phyloP scores from a whole-genome alignment of 2,329 filamentous ascomycete species.

The Coniella vitis region DNA sequence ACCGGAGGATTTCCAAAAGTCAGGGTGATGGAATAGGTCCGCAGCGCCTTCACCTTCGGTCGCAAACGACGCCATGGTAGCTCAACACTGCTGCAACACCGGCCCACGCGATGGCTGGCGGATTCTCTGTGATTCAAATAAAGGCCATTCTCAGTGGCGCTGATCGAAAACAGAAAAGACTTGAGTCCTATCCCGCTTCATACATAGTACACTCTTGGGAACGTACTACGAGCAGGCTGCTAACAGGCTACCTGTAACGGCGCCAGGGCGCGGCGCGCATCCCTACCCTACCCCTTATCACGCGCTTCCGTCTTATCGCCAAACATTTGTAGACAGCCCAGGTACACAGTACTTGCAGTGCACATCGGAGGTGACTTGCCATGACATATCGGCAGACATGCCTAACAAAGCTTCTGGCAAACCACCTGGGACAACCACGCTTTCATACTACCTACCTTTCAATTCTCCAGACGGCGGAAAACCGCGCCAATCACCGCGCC shows the following conservation, averaged over 20 bases:
- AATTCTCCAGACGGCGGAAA: background rate
- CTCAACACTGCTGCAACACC: background rate
- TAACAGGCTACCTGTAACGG: too few species aligned
- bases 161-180: too few species aligned
- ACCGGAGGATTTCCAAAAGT: constrained; percentile 51
- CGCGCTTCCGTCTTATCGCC: background rate
- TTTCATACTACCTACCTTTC: background rate
- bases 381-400: background rate
- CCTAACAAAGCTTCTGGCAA: background rate
- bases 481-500: background rate
- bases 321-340: too few species aligned
- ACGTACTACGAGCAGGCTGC: background rate
- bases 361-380: background rate
- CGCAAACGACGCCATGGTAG: constrained; percentile 13
- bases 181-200: too few species aligned
- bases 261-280: background rate
- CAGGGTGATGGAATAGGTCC: constrained; percentile 56
- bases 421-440: too few species aligned
- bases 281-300: background rate
- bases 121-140: background rate
- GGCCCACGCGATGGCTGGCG: background rate
- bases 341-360: background rate
- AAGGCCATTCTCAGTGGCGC: too few species aligned
- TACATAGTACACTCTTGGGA: too few species aligned
- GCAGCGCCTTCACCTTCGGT: constrained; percentile 39